Evolutionary conservation across 2,329 filamentous ascomycete species (phyloP), one percentile per base, ranked within the genome.

Genomic region (Metarhizium album): DNA sequence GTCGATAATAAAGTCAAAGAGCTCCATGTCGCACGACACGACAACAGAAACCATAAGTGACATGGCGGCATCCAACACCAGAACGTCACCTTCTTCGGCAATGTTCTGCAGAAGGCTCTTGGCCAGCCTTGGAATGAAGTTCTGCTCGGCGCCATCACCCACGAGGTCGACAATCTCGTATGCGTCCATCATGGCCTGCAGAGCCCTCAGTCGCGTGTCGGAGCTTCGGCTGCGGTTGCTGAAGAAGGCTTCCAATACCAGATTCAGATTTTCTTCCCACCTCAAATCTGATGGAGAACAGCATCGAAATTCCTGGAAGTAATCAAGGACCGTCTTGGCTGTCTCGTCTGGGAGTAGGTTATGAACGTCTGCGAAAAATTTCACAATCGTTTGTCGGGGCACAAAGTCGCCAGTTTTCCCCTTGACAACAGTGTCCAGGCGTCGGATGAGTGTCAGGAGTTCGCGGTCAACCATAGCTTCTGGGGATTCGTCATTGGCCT

Each of bases 261-360:
- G 67, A 16, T 70, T 68, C 49, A 85, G 71, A 48, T 87, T 85
- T 2, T 74, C 67, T 54, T 84, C 75, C 86, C 85, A 90, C 35
- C 79, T 71, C 45, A 74, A 66, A 57, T 87, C 83, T 0, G 85
- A 86, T 2, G 86, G 86, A 43, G 83, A 84, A 58, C 86, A 86
- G 58, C 80, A 83, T 45, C 83, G 74, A 55, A 85, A 84, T 49
- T 86, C 79, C 50, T 77, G 75, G 55, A 84, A 86, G 61, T 87
- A 81, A 43, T 80, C 76, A 42, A 89, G 74, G 23, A 88, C 76
- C 11, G 84, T 70, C 45, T 75, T 76, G 2, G 78, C 82, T 8
- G 80, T 78, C 3, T 78, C 76, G 60, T 89, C 82, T 5, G 82
- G 81, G 8, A 89, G 72, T 35, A 80, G 74, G 16, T 71, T 68